phyloP scores from a whole-genome alignment of 352 stramenopile species.

The Globisporangium uncinulatum region DNA sequence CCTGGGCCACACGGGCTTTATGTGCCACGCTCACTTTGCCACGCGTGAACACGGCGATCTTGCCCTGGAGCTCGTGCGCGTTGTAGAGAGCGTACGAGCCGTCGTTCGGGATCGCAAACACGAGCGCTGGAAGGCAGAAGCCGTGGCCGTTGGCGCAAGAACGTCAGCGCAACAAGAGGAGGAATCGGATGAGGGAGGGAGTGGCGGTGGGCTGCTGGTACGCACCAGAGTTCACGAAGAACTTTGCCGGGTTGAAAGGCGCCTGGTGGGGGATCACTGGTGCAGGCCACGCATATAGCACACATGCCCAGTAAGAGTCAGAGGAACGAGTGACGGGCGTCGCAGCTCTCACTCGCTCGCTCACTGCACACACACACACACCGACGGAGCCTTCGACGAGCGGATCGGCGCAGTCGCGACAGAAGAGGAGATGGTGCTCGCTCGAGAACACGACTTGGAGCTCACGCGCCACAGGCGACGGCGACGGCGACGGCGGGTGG shows the following conservation, averaged over 20 bases:
- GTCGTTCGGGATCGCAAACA: constrained; percentile 17
- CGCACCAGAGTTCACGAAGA: constrained; percentile 7
- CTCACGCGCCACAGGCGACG: background rate
- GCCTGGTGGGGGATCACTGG: constrained; percentile 2
- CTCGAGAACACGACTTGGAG: constrained; percentile 16
- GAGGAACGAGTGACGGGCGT: no score
- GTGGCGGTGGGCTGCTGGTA: no score
- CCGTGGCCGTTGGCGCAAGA: no score
- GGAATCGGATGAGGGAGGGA: no score
- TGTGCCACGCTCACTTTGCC: constrained; percentile 11
- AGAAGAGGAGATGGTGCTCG: constrained; percentile 21
- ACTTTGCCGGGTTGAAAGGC: constrained; percentile 5
- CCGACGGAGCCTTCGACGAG: constrained; percentile 15
- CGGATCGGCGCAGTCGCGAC: constrained; percentile 17
- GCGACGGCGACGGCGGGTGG: background rate
- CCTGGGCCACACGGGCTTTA: constrained; percentile 9
- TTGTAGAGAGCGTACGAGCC: constrained; percentile 13
- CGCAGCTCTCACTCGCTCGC: no score
- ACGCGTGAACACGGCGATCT: constrained; percentile 13
- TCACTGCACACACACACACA: constrained; percentile 4
- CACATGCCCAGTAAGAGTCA: no score
- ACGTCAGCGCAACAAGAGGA: background rate
- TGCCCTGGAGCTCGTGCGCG: constrained; percentile 9
- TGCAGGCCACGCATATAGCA: no score
- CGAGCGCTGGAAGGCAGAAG: no score